phyloP scores from a whole-genome alignment of 2,329 filamentous ascomycete genomes.

The Passalora sequoiae region DNA sequence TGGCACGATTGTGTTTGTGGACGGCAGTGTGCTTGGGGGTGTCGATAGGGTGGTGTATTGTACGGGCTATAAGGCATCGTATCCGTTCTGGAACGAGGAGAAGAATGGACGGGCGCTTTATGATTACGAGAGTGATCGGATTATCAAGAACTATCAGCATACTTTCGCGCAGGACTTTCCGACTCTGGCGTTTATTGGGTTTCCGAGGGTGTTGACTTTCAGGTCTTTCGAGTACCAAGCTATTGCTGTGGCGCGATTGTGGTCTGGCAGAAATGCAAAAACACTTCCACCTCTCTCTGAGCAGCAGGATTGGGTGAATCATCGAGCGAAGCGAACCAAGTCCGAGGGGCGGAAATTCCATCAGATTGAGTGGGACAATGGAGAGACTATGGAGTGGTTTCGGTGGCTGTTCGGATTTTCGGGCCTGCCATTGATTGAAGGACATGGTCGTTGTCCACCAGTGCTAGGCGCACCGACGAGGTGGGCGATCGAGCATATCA shows the following conservation, averaged over 20 bases:
- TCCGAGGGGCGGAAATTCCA: slow-evolving; percentile 46
- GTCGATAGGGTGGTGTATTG: slow-evolving; percentile 33
- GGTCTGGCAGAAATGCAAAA: slow-evolving; percentile 39
- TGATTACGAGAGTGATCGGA: slow-evolving; percentile 45
- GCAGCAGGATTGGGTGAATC: slow-evolving; percentile 46
- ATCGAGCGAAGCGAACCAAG: slow-evolving; percentile 33
- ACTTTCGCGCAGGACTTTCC: slow-evolving; percentile 49
- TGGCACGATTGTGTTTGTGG: slow-evolving; percentile 27
- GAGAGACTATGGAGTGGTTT: slow-evolving; percentile 49
- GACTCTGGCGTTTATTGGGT: slow-evolving; percentile 49
- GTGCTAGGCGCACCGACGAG: slow-evolving; percentile 14
- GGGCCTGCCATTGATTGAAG: slow-evolving; percentile 43
- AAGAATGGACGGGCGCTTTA: slow-evolving; percentile 45
- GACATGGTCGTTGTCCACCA: slow-evolving; percentile 18
- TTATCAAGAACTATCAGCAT: slow-evolving; percentile 48
- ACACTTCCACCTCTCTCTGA: slow-evolving; percentile 41
- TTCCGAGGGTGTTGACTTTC: slow-evolving; percentile 51
- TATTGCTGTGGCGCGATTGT: slow-evolving; percentile 49
- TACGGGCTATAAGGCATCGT: slow-evolving; percentile 40
- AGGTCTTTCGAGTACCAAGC: slow-evolving; percentile 55
- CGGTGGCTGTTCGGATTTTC: slow-evolving; percentile 45
- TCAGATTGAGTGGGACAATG: slow-evolving; percentile 50
- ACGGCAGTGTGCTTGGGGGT: slow-evolving; percentile 23
- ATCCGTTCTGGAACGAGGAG: slow-evolving; percentile 46
- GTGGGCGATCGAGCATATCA: slow-evolving; percentile 23